Base-by-base conservation (phyloP, 179 eudicot genomes). In the Silene vulgaris region DNA sequence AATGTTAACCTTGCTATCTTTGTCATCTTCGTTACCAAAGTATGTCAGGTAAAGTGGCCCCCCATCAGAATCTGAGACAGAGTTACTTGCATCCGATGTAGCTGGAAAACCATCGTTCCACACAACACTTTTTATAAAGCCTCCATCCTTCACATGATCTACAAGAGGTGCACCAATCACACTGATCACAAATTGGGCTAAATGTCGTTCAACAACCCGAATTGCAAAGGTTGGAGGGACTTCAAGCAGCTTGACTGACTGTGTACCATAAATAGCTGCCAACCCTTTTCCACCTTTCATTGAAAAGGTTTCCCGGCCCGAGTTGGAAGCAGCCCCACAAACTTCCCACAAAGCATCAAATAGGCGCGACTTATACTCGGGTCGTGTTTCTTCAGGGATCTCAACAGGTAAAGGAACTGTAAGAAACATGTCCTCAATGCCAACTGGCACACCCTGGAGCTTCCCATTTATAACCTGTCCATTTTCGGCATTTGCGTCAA, bases 351-450 rank as follows among this genome's bases (percentile, higher is more conserved):
- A 81, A 73, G 99, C 93, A 80, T 88, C 82, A 79, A 90, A 96
- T 50, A 96, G 84, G 64, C 84, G 82, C 0, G 85, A 59, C 75
- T 86, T 81, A 83, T 90, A 96, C 35, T 40, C 74, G 29, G 95
- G 84, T 1, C 76, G 64, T 54, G 73, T 79, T 59, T 82, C 88
- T 62, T 69, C 83, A 0, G 80, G 26, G 45, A 93, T 80, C 72
- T 89, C 90, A 20, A 84, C 74, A 37, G 97, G 96, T 52, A 82
- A 56, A 64, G 80, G 69, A 76, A 89, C 88, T 71, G 78, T 88
- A 56, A 92, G 96, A 83, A 96, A 93, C 97, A 96, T 90, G 88
- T 96, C 99, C 79, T 96, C 99, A 16, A 96, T 96, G 64, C 99
- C 97, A 64, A 96, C 83, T 21, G 85, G 76, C 32, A 96, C 78